These are phyloP conservation scores for Pythium dissotocum DNA, from an alignment of 352 stramenopile species.

Conservation along the genomic window DNA sequence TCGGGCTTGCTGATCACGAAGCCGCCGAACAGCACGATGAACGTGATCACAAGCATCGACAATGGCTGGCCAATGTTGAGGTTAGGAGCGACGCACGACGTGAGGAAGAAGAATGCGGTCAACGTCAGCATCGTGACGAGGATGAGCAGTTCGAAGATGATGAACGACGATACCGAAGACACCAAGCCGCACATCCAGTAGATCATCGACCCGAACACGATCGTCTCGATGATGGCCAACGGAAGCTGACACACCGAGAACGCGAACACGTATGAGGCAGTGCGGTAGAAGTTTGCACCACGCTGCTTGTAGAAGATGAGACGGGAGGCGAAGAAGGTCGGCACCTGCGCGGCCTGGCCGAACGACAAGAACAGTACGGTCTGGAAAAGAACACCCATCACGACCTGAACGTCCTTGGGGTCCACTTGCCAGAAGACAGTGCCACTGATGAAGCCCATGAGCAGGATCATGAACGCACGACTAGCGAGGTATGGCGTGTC, in stretches of 20 bases:
- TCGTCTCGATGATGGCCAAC: conserved; percentile 45
- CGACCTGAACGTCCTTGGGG: conserved; percentile 23
- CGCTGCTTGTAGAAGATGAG: conserved; percentile 62
- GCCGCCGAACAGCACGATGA: conserved; percentile 50
- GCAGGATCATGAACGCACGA: conserved; percentile 32
- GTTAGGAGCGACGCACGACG: conserved; percentile 34
- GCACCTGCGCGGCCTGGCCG: conserved; percentile 51
- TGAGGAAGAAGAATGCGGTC: conserved; percentile 34
- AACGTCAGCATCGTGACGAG: conserved; percentile 32
- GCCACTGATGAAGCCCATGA: conserved; percentile 35
- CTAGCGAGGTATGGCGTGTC: conserved; percentile 34
- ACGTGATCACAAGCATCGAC: conserved; percentile 29
- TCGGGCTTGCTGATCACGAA: conserved; percentile 45
- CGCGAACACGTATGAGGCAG: too few relatives aligned
- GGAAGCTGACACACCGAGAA: conserved; percentile 31
- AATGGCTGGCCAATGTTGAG: conserved; percentile 32
- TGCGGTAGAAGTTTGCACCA: conserved; percentile 67
- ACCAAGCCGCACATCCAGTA: too few relatives aligned
- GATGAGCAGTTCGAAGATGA: conserved; percentile 42
- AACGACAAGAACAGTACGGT: conserved; percentile 69
- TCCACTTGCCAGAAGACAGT: conserved; percentile 37
- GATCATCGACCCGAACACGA: too few relatives aligned
- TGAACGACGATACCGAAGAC: conserved; percentile 27
- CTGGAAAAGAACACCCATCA: conserved; percentile 75
- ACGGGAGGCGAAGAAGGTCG: too few relatives aligned